Base-by-base conservation (phyloP, 768 basidiomycete genomes). In the Phylloporus rhodoxanthus region DNA sequence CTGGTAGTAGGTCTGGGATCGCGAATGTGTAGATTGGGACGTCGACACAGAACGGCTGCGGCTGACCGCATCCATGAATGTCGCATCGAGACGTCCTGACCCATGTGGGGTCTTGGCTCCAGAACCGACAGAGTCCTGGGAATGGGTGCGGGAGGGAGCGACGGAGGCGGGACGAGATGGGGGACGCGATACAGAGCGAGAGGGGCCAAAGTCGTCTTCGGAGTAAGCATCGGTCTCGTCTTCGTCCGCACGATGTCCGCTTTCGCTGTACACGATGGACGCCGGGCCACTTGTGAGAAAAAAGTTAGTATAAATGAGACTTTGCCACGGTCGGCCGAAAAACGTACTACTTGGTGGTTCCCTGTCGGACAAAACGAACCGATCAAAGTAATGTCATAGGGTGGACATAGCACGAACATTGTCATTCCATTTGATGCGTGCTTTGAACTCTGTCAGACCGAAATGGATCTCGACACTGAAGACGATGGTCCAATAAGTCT, bases 381-480 rank as follows among this genome's bases (percentile, higher is more conserved):
- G 39, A 46, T 36, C 9, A 23, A 23, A 6, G 5, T 17, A 40
- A 43, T 25, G 5, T 32, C 4, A 25, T 8, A 13, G 39, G 37
- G 36, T 32, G 13, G 19, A 29, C 11, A 46, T 83, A 17, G 26
- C 14, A 50, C 85, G 50, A 61, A 87, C 86, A 59, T 85, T 81
- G 59, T 89, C 85, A 43, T 81, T 75, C 87, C 86, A 89, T 64
- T 87, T 89, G 45, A 89, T 88, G 48, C 85, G 76, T 7, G 87
- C 86, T 62, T 73, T 84, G 70, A 90, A 90, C 65, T 90, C 87
- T 0, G 87, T 90, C 53, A 89, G 61, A 28, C 87, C 86, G 51
- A 90, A 89, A 60, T 87, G 86, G 47, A 90, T 87, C 62, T 88
- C 87, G 26, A 90, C 82, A 26, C 83, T 85, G 65, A 90, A 90